Evolutionary conservation across 345 rosid species (phyloP), one percentile per base, ranked within the genome.

Genomic region (Citrus australasica): DNA sequence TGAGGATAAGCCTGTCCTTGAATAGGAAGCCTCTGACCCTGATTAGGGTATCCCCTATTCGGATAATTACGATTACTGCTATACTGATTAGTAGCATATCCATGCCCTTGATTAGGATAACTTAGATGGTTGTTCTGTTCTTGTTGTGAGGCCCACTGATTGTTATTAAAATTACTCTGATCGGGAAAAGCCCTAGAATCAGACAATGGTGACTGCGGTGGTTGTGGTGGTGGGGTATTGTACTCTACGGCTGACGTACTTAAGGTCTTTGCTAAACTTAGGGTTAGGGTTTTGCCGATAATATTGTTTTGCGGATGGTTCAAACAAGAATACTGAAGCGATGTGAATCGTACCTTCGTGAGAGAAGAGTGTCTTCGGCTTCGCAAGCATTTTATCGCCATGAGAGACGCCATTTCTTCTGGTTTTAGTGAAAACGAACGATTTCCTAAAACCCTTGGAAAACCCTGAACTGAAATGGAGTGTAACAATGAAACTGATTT

Each of bases 191-290:
- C 76, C n/a, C 80, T 69, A 78, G 87, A 78, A 77, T 85, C 89
- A 30, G 83, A 76, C n/a, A 79, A 78, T 33, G 84, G 67, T 16
- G 81, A 73, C 42, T 21, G 88, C 3, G 62, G 71, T 10, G 82
- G 80, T 22, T 79, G 82, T 5, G 83, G 69, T 7, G 85, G 79
- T 6, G 76, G 82, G 5, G 72, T 76, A 73, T 74, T 88, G 82
- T 84, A 79, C 22, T 86, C 82, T 60, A 78, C 78, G 53, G 92
- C 80, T 73, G 81, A 83, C 40, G 92, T 85, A 83, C 85, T 85
- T 4, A 88, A 81, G 77, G 82, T 67, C 84, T 71, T 84, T 25
- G 81, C 55, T 42, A 71, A 28, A 30, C 53, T 69, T 32, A 76
- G 72, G 81, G 77, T 80, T 17, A 71, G 72, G 64, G 66, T 16